These are phyloP conservation scores for Cercospora berteroae DNA, from an alignment of 2,329 filamentous ascomycete genomes.

Conservation along the genomic window DNA sequence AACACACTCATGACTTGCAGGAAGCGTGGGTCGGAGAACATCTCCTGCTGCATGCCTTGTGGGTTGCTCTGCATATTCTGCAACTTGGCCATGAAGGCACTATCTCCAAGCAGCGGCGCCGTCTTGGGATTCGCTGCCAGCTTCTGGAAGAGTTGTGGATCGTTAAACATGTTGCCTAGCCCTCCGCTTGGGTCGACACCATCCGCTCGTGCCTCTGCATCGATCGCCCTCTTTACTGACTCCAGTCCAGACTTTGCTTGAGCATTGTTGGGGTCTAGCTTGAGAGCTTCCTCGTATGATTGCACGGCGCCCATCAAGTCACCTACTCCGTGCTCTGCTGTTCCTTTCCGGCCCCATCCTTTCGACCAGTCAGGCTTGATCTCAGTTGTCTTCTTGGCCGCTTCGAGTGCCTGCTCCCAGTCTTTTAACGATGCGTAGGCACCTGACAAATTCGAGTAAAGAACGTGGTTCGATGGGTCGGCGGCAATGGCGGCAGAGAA, in stretches of 20 bases:
- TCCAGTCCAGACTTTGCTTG: constrained; percentile 87
- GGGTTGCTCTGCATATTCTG: constrained; percentile 80
- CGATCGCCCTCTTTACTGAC: constrained; percentile 83
- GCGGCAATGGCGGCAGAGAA: constrained; percentile 90
- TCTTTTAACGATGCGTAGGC: constrained; percentile 85
- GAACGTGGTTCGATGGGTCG: constrained; percentile 87
- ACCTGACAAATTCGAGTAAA: constrained; percentile 95
- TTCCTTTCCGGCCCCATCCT: constrained; percentile 90
- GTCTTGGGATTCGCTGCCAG: constrained; percentile 95
- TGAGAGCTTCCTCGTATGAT: constrained; percentile 91
- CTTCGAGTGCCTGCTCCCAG: constrained; percentile 77
- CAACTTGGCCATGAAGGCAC: constrained; percentile 86
- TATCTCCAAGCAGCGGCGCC: constrained; percentile 72
- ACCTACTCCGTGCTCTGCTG: constrained; percentile 81
- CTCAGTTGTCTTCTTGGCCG: constrained; percentile 90
- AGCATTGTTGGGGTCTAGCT: constrained; percentile 86
- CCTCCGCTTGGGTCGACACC: constrained; percentile 68
- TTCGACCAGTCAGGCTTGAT: constrained; percentile 98
- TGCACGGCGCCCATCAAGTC: constrained; percentile 83
- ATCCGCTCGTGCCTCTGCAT: constrained; percentile 67
- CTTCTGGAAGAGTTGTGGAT: constrained; percentile 86
- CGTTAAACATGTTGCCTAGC: constrained; percentile 89
- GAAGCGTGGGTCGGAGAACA: constrained; percentile 80
- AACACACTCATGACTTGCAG: constrained; percentile 90
- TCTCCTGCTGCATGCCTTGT: constrained; percentile 71